Conservation (phyloP, 441 rosid genomes). For the Adansonia madagascariensis region DNA sequence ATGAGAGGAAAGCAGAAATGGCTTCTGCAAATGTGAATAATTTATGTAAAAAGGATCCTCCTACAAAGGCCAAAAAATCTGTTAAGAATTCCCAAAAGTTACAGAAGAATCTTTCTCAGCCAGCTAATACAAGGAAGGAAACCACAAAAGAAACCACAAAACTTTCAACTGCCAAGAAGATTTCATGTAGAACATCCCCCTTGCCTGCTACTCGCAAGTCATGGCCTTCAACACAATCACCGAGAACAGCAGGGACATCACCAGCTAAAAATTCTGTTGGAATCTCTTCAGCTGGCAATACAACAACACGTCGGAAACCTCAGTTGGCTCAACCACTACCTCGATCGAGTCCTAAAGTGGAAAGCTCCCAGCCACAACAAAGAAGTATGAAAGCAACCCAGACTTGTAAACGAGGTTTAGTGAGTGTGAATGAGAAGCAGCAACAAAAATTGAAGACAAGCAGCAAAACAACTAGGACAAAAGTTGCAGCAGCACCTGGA, state of each 20-base stretch:
- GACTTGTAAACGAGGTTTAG: slow-evolving; percentile 32
- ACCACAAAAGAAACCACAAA: slow-evolving; percentile 30
- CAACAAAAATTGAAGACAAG: slow-evolving; percentile 40
- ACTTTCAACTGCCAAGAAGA: slow-evolving; percentile 45
- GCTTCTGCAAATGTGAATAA: slow-evolving; percentile 42
- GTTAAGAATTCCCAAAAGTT: slow-evolving; percentile 20
- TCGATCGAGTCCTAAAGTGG: slow-evolving; percentile 47
- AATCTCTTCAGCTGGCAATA: slow-evolving; percentile 45
- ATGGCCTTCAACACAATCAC: slow-evolving; percentile 63
- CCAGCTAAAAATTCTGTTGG: slow-evolving; percentile 47
- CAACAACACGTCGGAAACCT: slow-evolving; percentile 49
- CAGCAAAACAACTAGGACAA: slow-evolving; percentile 42
- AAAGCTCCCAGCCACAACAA: slow-evolving; percentile 39
- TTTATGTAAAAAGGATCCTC: slow-evolving; percentile 40
- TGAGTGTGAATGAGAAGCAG: slow-evolving; percentile 43
- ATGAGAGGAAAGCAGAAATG: slow-evolving; percentile 58
- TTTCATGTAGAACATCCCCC: slow-evolving; percentile 46
- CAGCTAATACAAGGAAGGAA: slow-evolving; percentile 48
- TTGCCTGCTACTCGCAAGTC: slow-evolving; percentile 60
- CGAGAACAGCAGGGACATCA: slow-evolving; percentile 44
- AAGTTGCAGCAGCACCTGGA: slow-evolving; percentile 38
- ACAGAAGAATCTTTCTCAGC: slow-evolving; percentile 40
- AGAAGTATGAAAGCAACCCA: slow-evolving; percentile 41
- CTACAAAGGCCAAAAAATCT: slow-evolving; percentile 39
- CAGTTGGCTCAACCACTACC: slow-evolving; percentile 41